Evolutionary conservation across 2,329 filamentous ascomycete genomes (phyloP), one percentile per base, ranked within the genome.

Genomic region (Aureobasidium sp.): DNA sequence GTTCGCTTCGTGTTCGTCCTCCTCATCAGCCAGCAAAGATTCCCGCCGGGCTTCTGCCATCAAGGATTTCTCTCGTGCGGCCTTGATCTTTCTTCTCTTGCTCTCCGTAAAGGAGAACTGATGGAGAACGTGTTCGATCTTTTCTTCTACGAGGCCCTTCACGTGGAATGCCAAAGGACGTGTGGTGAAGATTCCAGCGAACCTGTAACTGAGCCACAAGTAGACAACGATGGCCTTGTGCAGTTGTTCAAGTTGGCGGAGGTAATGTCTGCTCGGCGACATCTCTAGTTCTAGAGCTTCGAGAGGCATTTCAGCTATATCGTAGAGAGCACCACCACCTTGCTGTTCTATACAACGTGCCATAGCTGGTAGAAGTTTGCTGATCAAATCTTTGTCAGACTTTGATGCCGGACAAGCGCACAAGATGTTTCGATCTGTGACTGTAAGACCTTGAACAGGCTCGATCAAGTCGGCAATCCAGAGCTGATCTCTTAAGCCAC

Each of bases 121-220:
- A 34, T 78, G 78, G 20, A 91, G 77, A 15, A 82, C 82, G 9
- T 80, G 74, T 66, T 88, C 82, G 70, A 97, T 92, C 71, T 84
- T 86, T 57, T 85, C 80, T 75, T 97, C 92, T 1, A 92, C 86
- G 55, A 95, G 72, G 7, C 77, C 74, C 71, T 96, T 96, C 53
- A 90, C 84, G 71, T 96, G 86, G 66, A 89, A 87, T 0, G 90
- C 92, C 47, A 96, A 79, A 0, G 79, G 79, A 68, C 93, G 84
- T 66, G 87, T 89, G 6, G 79, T 82, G 73, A 97, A 96, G 56
- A 95, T 81, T 53, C 90, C 89, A 3, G 85, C 81, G 73, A 93
- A 96, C 7, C 93, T 87, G 74, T 93, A 97, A 68, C 89, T 93
- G 17, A 99, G 80, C 94, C 94, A 99, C 1, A 96, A 81, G 71